Percentiles rank a stretch among this genome's conserved stretches.
These are phyloP conservation scores for Epichloe hybrida DNA, from an alignment of 2,329 filamentous ascomycete genomes.

Conservation along the genomic window DNA sequence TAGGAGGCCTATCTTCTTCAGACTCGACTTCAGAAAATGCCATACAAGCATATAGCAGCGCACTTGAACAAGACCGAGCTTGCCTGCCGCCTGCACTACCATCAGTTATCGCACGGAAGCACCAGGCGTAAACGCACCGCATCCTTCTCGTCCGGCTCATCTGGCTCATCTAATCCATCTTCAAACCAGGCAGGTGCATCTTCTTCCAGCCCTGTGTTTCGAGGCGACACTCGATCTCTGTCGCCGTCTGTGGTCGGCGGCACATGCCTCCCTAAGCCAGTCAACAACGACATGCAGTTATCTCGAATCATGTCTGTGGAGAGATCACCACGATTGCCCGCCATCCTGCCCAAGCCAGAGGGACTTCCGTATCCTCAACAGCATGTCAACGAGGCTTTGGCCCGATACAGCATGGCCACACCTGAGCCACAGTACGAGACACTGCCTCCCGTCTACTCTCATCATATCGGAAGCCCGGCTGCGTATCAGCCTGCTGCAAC, in stretches of 20 bases:
- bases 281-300: constrained; percentile 34
- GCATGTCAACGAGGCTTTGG: constrained; percentile 19
- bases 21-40: constrained; percentile 76
- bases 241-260: constrained; percentile 33
- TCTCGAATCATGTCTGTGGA: constrained; percentile 35
- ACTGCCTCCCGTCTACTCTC: constrained; percentile 27
- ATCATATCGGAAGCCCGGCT: constrained; percentile 14
- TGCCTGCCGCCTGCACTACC: constrained; percentile 75
- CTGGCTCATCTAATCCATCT: constrained; percentile 41
- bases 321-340: constrained; percentile 38
- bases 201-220: constrained; percentile 36
- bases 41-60: constrained; percentile 78
- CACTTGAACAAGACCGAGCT: constrained; percentile 81
- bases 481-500: constrained; percentile 25
- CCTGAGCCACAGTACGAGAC: constrained; percentile 33
- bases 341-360: constrained; percentile 53
- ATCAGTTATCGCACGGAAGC: constrained; percentile 71
- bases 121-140: constrained; percentile 66
- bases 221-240: constrained; percentile 33
- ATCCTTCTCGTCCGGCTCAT: constrained; percentile 52
- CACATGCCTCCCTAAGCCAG: constrained; percentile 31
- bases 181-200: constrained; percentile 33
- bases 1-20: constrained; percentile 76
- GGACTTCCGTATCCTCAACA: constrained; percentile 30
- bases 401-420: constrained; percentile 27